A percentile compares a stretch with the other conserved stretches of the same genome.
phyloP scores from a whole-genome alignment of 2,329 filamentous ascomycete genomes.

The Colletotrichum plurivorum region DNA sequence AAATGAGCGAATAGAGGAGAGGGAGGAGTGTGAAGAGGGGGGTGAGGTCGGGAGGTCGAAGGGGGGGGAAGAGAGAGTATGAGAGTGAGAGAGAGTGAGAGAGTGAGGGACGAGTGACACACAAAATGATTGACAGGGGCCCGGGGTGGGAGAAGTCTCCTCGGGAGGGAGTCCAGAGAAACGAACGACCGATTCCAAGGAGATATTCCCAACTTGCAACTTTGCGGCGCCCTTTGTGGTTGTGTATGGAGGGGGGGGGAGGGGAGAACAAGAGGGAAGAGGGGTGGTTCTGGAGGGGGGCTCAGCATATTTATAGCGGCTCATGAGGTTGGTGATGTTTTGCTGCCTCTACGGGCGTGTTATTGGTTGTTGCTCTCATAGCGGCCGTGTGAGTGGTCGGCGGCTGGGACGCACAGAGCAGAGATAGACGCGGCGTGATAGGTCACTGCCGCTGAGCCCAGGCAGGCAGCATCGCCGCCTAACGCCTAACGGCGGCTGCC shows the following conservation, averaged over 20 bases:
- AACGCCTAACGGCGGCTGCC: conserved; percentile 22
- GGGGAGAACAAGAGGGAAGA: conserved; percentile 57
- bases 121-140: conserved; percentile 64
- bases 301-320: conserved; percentile 51
- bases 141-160: conserved; percentile 67
- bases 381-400: conserved; percentile 23
- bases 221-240: conserved; percentile 71
- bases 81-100: conserved; percentile 50
- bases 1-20: conserved; percentile 59
- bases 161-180: conserved; percentile 51
- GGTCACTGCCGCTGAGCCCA: conserved; percentile 17
- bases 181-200: conserved; percentile 61
- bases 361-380: conserved; percentile 39
- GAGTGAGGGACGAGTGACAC: conserved; percentile 52
- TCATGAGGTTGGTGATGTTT: conserved; percentile 36
- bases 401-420: conserved; percentile 4
- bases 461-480: conserved; percentile 40
- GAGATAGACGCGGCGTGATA: conserved; percentile 28
- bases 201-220: conserved; percentile 64
- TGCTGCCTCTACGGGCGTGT: conserved; percentile 21
- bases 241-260: conserved; percentile 66
- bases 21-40: conserved; percentile 49
- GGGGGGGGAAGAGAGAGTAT: conserved; percentile 52
- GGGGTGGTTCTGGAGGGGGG: conserved; percentile 46
- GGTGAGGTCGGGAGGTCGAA: conserved; percentile 45